Evolutionary conservation across 176 grass and related monocot species (phyloP).

Genomic region (Oryza meridionalis): DNA sequence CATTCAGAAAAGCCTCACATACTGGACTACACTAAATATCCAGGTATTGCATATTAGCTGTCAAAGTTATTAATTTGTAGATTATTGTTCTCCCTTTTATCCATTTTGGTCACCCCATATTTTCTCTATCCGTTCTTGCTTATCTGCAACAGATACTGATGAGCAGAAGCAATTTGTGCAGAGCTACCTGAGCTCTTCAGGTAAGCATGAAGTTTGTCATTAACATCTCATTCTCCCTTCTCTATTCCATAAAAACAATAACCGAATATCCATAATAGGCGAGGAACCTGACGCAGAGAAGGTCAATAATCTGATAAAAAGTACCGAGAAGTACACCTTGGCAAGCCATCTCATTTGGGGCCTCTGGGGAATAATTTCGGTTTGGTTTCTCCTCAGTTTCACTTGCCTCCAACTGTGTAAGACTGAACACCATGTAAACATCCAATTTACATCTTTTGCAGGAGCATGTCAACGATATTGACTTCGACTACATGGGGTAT

Average conservation of each 20-base stretch:
- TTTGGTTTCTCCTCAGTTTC: constrained; percentile 35
- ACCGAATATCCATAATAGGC: not conserved
- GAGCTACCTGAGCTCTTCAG: constrained; percentile 67
- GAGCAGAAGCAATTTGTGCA: constrained; percentile 76
- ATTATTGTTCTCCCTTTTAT: not conserved
- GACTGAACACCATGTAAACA: not conserved
- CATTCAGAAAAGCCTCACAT: constrained; percentile 81
- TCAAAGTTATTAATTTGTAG: not conserved
- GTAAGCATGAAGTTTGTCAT: constrained; percentile 44
- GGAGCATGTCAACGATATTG: constrained; percentile 69
- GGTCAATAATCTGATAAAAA: constrained; percentile 48
- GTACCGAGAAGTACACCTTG: constrained; percentile 62
- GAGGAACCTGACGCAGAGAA: constrained; percentile 50
- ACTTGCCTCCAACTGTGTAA: not conserved
- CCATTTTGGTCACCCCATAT: not conserved
- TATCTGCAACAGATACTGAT: constrained; percentile 53
- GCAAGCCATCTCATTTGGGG: constrained; percentile 76
- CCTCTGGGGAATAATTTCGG: constrained; percentile 83
- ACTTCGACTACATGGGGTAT: constrained; percentile 82
- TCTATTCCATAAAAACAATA: not conserved
- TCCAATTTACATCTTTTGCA: constrained; percentile 13
- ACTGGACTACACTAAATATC: constrained; percentile 87
- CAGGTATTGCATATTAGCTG: constrained; percentile 49
- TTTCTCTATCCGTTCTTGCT: not conserved
- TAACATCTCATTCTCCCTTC: not conserved